phyloP scores from a whole-genome alignment of 192 early-diverging fungal species.

The Backusella psychrophila region DNA sequence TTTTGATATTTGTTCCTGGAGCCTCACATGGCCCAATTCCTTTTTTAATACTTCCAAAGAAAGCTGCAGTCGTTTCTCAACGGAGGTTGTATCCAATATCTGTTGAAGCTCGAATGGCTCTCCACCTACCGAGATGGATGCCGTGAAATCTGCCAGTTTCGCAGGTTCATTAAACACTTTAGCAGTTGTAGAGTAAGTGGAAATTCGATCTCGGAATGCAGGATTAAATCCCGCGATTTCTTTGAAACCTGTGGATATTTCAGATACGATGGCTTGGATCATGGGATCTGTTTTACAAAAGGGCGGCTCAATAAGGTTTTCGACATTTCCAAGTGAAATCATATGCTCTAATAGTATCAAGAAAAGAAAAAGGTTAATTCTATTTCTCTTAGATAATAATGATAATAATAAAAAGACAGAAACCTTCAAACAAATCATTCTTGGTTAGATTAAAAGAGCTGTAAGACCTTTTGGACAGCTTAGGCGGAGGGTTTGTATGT shows the following conservation, averaged over 20 bases:
- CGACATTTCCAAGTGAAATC: conserved; percentile 79
- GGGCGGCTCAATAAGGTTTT: conserved; percentile 81
- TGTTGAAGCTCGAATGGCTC: conserved; percentile 91
- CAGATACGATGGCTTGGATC: conserved; percentile 87
- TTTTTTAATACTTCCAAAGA: conserved; percentile 93
- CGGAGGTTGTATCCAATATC: conserved; percentile 81
- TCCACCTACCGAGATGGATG: conserved; percentile 90
- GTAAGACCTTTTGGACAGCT: background rate
- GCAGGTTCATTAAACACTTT: conserved; percentile 93
- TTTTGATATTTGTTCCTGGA: conserved; percentile 96
- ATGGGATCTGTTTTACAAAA: conserved; percentile 83
- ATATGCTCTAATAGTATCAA: background rate
- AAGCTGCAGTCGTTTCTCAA: conserved; percentile 91
- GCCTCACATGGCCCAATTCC: conserved; percentile 92
- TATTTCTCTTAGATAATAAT: background rate
- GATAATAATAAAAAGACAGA: background rate
- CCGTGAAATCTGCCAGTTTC: conserved; percentile 95
- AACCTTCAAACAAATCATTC: conserved; percentile 2
- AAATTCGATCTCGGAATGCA: conserved; percentile 96
- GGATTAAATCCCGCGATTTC: conserved; percentile 95
- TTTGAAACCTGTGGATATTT: conserved; percentile 94
- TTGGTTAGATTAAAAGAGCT: background rate
- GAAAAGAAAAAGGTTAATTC: background rate
- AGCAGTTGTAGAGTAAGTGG: conserved; percentile 92
- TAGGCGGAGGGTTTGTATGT: background rate